Evolutionary conservation across 2,329 filamentous ascomycete species (phyloP), one percentile per base, ranked within the genome.

Genomic region (Monascus ruber): DNA sequence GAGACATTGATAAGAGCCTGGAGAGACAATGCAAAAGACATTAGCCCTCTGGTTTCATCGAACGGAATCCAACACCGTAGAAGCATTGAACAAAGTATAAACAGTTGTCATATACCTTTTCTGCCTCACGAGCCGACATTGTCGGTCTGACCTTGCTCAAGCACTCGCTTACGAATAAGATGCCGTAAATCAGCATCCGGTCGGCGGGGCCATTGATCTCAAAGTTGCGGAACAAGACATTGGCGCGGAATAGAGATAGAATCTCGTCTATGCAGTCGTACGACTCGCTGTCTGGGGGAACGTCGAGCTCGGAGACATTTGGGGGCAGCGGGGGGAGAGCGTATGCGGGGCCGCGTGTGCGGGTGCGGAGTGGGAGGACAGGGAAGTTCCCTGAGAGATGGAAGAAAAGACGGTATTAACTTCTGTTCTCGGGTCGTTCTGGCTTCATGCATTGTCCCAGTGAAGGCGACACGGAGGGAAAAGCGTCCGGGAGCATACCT

Each of bases 181-280:
- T 98, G 46, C 89, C 89, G 69, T 98, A 98, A 57, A 96, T 88
- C 50, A 98, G 74, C 56, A 96, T 79, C 32, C 91, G 77, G 67
- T 98, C 91, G 42, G 91, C 89, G 25, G 86, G 84, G 9, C 91
- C 91, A 68, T 94, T 89, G 70, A 96, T 94, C 73, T 96, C 91
- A 56, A 98, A 98, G 74, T 96, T 98, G 56, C 91, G 84, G 75
- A 96, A 98, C 67, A 98, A 89, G 44, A 89, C 95, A 72, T 98
- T 96, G 55, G 91, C 89, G 48, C 91, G 85, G 75, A 96, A 98
- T 36, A 96, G 77, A 8, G 81, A 76, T 40, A 98, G 76, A 37
- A 93, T 80, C 71, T 98, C 91, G 68, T 98, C 91, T 40, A 96
- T 76, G 46, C 91, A 85, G 70, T 98, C 91, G 73, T 96, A 96